Base-by-base conservation (phyloP, 1,139 yeast species). In the Blastobotrys serpentis region DNA sequence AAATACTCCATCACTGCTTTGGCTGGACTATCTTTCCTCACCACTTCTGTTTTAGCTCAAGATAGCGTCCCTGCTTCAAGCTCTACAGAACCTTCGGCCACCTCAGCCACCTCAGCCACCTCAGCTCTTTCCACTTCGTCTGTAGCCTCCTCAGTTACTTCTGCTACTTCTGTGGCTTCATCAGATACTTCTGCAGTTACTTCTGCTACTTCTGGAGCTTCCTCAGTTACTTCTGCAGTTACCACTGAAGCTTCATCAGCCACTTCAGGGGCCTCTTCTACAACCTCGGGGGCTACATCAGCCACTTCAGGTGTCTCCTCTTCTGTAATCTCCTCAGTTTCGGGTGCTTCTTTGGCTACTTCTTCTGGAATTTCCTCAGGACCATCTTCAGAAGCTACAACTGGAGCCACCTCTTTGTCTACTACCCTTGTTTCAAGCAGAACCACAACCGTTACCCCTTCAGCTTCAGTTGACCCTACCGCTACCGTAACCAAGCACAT, bases 61-160 rank as follows among this genome's bases (percentile, higher is more conserved):
- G 7, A 50, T 62, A 52, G 52, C 64, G 64, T n/a, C 38, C 7
- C 37, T n/a, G 37, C 21, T 13, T 3, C 8, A 5, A 14, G 19
- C 6, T 14, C 37, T n/a, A 21, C 37, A 6, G 37, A 18, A 6
- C 4, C 37, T 6, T 33, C 37, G 3, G 37, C 37, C 19, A 6
- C 18, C 26, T 17, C 41, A 17, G 18, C 42, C 13, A 5, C 29
- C 18, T 17, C 46, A 16, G 40, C 42, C 10, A 7, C 46, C 22
- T 22, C 33, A 4, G 30, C 40, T 33, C 33, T 41, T 8, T 6
- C 22, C 18, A 10, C 32, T 29, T 23, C 26, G 10, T 29, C 32
- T 11, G 37, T 42, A n/a, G 21, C 49, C 14, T 29, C 42, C 17
- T 29, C 46, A 10, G 33, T 47, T 18, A 47, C 16, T 10, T 25